Evolutionary conservation across 2,329 filamentous ascomycete species (phyloP), one percentile per base, ranked within the genome.

Genomic region (Phyllosticta citrichinensis): DNA sequence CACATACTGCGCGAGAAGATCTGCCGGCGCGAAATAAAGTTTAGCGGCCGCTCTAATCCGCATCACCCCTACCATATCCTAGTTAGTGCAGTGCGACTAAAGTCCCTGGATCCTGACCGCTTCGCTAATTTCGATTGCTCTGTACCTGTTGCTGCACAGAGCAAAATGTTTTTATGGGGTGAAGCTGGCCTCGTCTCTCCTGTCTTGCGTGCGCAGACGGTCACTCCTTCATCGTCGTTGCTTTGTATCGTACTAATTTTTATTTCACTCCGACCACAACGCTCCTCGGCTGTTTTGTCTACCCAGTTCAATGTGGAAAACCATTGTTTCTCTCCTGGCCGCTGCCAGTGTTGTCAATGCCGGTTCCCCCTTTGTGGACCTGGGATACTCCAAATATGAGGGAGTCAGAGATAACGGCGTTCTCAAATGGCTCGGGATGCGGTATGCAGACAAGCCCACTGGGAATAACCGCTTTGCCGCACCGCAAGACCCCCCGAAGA

Each of bases 371-470:
- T 68, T 73, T 5, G 83, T 91, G 11, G 77, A 88, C 64, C 76
- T 92, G 20, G 80, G 79, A 2, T 91, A 91, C 68, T 81, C 85
- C 35, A 81, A 77, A 27, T 91, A 91, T 68, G 72, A 79, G 56
- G 89, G 89, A 9, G 71, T 76, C 3, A 68, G 75, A 80, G 1
- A 66, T 72, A 81, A 82, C 66, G 86, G 84, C 1, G 75, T 90
- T 54, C 83, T 81, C 2, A 80, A 87, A 70, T 93, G 87, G 87
- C 79, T 89, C 5, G 89, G 88, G 1, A 82, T 84, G 63, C 77
- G 81, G 51, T 84, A 79, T 68, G 82, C 80, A 5, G 78, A 78
- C 40, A 76, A 82, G 11, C 81, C 82, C 1, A 63, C 79, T 3
- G 81, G 79, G 10, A 66, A 81, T 10, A 68, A 81, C 53, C 74